Evolutionary conservation across 306 rosid species (phyloP), one percentile per base, ranked within the genome.

Genomic region (Dryas alaskensis): DNA sequence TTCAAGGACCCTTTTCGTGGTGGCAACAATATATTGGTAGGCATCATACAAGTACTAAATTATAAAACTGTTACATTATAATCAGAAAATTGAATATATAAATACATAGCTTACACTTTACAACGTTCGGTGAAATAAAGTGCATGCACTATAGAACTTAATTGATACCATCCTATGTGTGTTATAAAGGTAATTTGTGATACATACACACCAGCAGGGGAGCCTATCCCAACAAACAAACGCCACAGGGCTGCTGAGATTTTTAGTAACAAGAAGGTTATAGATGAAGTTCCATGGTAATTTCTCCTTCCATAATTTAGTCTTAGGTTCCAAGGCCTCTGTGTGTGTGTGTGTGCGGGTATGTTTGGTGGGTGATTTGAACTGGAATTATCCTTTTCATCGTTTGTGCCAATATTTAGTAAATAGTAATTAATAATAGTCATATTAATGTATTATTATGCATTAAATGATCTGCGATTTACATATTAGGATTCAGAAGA

Each of bases 1-100:
- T 95, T 90, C 76, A 95, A 81, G 84, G 99, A 95, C 61, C 99
- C 99, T 70, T 95, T 95, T 75, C 99, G 99, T 5, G 98, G 99
- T 17, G 98, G 99, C 7, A 95, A 95, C 88, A 88, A 95, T 65
- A 92, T 95, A 81, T 87, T 95, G 98, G 99, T 95, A 84, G 73
- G 92, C 63, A 52, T 70, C 69, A 58, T 66, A 67, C 48, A 54
- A 58, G 51, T 79, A 60, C 61, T 73, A 61, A 72, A 61, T 7
- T 57, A 59, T 16, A 6, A 47, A 1, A 4, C 10, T 13, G 50
- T 68, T 50, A 5, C 44, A 27, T 3, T 49, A 25, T 65, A 65
- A 11, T 7, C 25, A 8, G 43, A 67, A 13, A 67, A 9, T 9
- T 62, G 7, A 42, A 62, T 5, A 39, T 62, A 40, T 42, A 40